phyloP scores from a whole-genome alignment of 2,329 filamentous ascomycete species.

The Neofusicoccum parvum region DNA sequence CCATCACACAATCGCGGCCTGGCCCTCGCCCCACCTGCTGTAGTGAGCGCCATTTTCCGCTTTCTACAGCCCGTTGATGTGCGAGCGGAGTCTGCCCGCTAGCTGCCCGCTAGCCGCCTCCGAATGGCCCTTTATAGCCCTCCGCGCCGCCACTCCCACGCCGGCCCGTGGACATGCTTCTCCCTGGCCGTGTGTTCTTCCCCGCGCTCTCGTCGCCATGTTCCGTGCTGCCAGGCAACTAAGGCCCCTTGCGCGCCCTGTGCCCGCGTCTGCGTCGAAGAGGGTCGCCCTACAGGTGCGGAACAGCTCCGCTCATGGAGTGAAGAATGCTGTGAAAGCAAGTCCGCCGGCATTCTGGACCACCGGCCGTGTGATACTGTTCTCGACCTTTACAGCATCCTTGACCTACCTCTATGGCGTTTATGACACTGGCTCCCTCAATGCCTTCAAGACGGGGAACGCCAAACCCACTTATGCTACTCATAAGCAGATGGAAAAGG shows the following conservation, averaged over 20 bases:
- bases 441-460: conserved; percentile 32
- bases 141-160: conserved; percentile 19
- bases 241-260: conserved; percentile 23
- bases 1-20: neutral
- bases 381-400: conserved; percentile 53
- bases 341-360: conserved; percentile 48
- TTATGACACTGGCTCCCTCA: conserved; percentile 40
- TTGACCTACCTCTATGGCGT: conserved; percentile 56
- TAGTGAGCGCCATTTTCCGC: neutral
- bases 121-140: neutral
- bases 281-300: conserved; percentile 31
- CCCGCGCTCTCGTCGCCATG: conserved; percentile 31
- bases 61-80: conserved; percentile 23
- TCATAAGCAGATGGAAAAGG: conserved; percentile 55
- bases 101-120: neutral
- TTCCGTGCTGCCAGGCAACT: conserved; percentile 34
- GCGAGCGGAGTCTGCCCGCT: neutral
- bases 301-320: conserved; percentile 30
- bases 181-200: conserved; percentile 23
- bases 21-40: conserved; percentile 1
- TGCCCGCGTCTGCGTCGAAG: conserved; percentile 33
- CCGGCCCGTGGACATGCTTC: conserved; percentile 27
- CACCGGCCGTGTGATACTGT: conserved; percentile 49
- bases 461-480: conserved; percentile 50
- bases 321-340: conserved; percentile 26